A percentile compares a stretch with the other conserved stretches of the same genome.
Conservation (phyloP, 2,329 filamentous ascomycete genomes). For the Colletotrichum brevisporum region DNA sequence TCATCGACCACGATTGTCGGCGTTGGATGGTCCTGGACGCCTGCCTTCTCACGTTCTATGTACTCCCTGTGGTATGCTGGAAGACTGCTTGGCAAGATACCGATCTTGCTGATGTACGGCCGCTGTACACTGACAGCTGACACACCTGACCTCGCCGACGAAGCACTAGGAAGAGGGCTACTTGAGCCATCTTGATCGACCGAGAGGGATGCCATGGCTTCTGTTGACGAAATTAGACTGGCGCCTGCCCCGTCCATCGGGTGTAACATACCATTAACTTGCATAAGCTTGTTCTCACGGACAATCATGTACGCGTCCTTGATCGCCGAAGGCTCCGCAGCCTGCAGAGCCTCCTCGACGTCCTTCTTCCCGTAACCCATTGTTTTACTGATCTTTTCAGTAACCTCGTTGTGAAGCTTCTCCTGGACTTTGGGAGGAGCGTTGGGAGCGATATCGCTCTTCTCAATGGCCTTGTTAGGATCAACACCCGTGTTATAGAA, state of each 20-base stretch:
- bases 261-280: conserved; percentile 78
- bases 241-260: background rate
- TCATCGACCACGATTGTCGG: conserved; percentile 63
- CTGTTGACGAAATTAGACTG: conserved; percentile 40
- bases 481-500: conserved; percentile 96
- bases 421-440: conserved; percentile 85
- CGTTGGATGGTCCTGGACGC: conserved; percentile 59
- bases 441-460: conserved; percentile 83
- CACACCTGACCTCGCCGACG: conserved; percentile 67
- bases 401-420: conserved; percentile 91
- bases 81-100: conserved; percentile 90
- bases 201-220: conserved; percentile 46
- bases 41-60: conserved; percentile 79
- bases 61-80: conserved; percentile 92
- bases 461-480: conserved; percentile 90
- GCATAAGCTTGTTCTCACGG: conserved; percentile 97
- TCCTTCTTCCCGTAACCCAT: conserved; percentile 98
- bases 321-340: conserved; percentile 95
- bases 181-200: conserved; percentile 54
- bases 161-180: conserved; percentile 68
- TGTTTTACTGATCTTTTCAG: conserved; percentile 95
- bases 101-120: conserved; percentile 85
- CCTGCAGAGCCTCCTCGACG: conserved; percentile 92
- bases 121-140: conserved; percentile 65
- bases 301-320: conserved; percentile 99